phyloP scores from a whole-genome alignment of 345 rosid genomes.

The Boechera retrofracta region DNA sequence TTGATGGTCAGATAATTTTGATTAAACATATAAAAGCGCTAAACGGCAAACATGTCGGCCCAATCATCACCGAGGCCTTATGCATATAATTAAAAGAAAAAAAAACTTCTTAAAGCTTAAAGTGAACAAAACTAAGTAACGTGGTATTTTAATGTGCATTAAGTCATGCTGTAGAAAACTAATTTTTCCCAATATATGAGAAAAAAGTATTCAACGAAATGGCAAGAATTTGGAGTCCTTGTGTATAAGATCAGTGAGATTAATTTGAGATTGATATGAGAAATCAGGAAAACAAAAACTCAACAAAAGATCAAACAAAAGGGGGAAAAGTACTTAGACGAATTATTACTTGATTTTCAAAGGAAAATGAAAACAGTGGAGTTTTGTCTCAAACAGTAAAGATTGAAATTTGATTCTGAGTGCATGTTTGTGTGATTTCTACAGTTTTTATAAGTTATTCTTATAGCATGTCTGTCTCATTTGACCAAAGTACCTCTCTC shows the following conservation, averaged over 20 bases:
- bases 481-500: neutral
- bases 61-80: neutral
- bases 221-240: neutral
- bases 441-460: slow-evolving; percentile 20
- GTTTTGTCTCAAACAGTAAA: neutral
- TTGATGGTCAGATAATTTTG: neutral
- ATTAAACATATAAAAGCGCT: neutral
- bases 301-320: neutral
- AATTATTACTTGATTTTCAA: neutral
- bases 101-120: no score
- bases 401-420: neutral
- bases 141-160: neutral
- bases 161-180: neutral
- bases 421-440: slow-evolving; percentile 20
- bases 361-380: neutral
- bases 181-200: neutral
- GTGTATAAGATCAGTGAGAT: neutral
- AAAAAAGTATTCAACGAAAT: neutral
- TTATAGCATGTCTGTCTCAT: neutral
- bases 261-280: neutral
- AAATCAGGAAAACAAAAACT: neutral
- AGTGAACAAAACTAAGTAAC: neutral
- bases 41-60: neutral
- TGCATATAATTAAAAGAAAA: neutral
- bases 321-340: neutral